Evolutionary conservation across 257 asterid genomes (phyloP), one percentile per base, ranked within the genome.

Genomic region (Fraxinus quadrangulata): DNA sequence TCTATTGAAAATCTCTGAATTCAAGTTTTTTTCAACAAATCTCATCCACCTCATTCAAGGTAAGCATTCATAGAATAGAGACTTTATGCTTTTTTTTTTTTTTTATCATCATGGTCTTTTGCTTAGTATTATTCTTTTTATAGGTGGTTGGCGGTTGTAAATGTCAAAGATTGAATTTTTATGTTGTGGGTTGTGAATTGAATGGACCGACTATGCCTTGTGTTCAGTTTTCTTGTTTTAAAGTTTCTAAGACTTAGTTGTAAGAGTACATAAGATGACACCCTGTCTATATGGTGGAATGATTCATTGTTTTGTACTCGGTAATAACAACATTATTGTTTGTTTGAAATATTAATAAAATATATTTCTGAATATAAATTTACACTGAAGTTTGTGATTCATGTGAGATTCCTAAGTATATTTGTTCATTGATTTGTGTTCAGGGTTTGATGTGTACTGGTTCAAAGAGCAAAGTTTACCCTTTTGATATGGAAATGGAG

Each of bases 381-480:
- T 63, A 26, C 33, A 23, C 73, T 74, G 80, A 6, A 71, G 83
- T 59, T 75, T 47, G 21, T 19, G 24, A 49, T 74, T 67, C 70
- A 67, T 76, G 26, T 67, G 21, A 24, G 67, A 54, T 75, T 33
- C 61, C 70, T 63, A 81, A 82, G 45, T 67, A 69, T 67, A 3
- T 61, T 13, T 51, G 1, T 51, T 78, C 73, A 14, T 74, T 65
- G 5, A 65, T 71, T 3, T 76, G 10, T 63, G 39, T 88, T 81
- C 89, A 90, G 94, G 87, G 36, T 42, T 75, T 86, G 75, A 82
- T 89, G 88, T 83, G 86, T 77, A 72, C 74, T 78, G 89, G 82
- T 82, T 86, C 91, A 66, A 84, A 87, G 80, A 76, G 39, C 61
- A 80, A 81, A 21, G 79, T 79, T 67, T 76, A 81, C 77, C 76